phyloP scores from a whole-genome alignment of 371 early-diverging fungal species.

The Mortierella sp. region DNA sequence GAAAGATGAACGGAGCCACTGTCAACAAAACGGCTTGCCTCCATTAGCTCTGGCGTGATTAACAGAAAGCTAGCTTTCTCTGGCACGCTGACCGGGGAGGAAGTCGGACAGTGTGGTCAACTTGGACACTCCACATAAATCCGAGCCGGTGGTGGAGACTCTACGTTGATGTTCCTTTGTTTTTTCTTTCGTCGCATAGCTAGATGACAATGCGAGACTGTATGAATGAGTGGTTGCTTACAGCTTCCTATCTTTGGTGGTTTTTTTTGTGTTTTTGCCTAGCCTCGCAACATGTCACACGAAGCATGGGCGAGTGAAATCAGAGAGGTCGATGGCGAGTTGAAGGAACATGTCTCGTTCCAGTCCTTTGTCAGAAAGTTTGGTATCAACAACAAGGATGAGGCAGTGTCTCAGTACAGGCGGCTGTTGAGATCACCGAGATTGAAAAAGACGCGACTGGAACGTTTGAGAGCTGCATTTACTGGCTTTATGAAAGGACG shows the following conservation, averaged over 20 bases:
- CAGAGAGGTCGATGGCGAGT: constrained; percentile 11
- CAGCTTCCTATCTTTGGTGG: neutral
- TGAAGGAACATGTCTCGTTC: constrained; percentile 16
- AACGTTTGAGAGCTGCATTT: constrained; percentile 13
- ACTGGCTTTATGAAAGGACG: constrained; percentile 3
- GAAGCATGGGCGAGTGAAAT: constrained; percentile 4
- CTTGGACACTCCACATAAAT: neutral
- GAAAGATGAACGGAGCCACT: neutral
- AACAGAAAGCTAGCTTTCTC: constrained; percentile 24
- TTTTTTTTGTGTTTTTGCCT: too few species aligned
- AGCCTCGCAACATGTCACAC: constrained; percentile 9
- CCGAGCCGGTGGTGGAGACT: constrained; percentile 2
- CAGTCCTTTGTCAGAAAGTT: constrained; percentile 6
- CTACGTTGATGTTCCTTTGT: constrained; percentile 1
- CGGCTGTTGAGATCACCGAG: constrained; percentile 9
- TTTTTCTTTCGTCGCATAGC: neutral
- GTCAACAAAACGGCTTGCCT: constrained; percentile 9
- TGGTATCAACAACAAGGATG: neutral
- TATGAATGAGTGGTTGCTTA: constrained; percentile 7
- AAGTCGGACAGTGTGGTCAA: constrained; percentile 15
- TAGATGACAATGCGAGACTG: neutral
- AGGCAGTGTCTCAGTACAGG: constrained; percentile 5
- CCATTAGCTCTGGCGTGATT: constrained; percentile 27
- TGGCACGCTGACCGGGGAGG: constrained; percentile 33
- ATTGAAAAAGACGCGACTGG: constrained; percentile 7